These are phyloP conservation scores for Chlamydomonas incerta DNA, from an alignment of 139 green algal genomes.

Conservation along the genomic window DNA sequence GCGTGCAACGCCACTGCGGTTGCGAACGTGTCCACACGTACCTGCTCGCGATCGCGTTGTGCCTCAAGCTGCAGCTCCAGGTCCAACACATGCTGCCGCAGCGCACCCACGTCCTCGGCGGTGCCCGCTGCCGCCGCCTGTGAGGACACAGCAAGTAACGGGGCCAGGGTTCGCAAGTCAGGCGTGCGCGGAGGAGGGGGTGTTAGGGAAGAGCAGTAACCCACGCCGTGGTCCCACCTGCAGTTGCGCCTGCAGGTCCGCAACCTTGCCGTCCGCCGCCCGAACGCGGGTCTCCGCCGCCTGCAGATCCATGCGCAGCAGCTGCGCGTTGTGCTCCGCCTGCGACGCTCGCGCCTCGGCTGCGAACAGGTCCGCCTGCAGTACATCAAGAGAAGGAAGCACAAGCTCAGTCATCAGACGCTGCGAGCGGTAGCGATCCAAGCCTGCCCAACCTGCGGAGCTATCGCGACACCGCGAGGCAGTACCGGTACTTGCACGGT, in stretches of 20 bases:
- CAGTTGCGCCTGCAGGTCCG: background rate
- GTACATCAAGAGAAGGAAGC: background rate
- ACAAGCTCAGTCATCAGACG: background rate
- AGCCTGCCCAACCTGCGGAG: too few species aligned
- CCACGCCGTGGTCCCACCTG: background rate
- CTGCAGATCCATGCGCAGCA: constrained; percentile 11
- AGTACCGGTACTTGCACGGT: too few species aligned
- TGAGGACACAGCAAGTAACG: too few species aligned
- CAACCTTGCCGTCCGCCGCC: background rate
- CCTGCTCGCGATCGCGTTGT: constrained; percentile 13
- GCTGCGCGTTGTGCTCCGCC: background rate
- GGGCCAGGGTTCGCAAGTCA: too few species aligned
- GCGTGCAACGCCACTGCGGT: too few species aligned
- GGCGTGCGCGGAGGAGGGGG: too few species aligned
- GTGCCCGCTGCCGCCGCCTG: background rate
- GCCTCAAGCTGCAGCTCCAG: constrained; percentile 32
- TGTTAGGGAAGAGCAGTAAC: too few species aligned
- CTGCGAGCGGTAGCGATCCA: too few species aligned
- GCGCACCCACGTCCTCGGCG: background rate
- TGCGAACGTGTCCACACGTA: background rate
- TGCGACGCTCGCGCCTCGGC: background rate
- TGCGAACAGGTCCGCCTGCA: background rate
- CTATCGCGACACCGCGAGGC: too few species aligned
- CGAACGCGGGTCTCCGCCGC: background rate
- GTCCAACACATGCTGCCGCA: constrained; percentile 11